phyloP scores from a whole-genome alignment of 1,139 yeast species.

The Meyerozyma elateridarum region DNA sequence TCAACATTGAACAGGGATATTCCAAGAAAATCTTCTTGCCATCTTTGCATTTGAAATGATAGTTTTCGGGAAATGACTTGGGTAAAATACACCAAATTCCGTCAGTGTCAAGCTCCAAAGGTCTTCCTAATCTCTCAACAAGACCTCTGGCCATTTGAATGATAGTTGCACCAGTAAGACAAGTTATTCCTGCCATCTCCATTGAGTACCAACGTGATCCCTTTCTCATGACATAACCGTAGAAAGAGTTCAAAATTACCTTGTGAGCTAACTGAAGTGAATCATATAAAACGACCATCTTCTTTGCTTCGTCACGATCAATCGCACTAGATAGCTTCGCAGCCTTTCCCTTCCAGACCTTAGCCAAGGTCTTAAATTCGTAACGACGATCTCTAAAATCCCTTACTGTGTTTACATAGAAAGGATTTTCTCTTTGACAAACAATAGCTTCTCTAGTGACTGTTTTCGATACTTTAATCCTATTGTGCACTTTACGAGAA shows the following conservation, averaged over 20 bases:
- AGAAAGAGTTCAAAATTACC: conserved; percentile 92
- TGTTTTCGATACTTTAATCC: conserved; percentile 75
- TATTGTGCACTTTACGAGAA: conserved; percentile 79
- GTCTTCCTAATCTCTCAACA: conserved; percentile 94
- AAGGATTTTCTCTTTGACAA: conserved; percentile 97
- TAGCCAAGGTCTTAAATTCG: conserved; percentile 90
- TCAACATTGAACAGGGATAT: conserved; percentile 95
- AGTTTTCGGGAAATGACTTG: conserved; percentile 87
- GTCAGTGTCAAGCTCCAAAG: conserved; percentile 94
- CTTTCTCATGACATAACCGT: conserved; percentile 98
- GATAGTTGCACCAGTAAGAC: conserved; percentile 95
- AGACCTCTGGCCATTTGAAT: conserved; percentile 93
- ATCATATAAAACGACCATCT: conserved; percentile 91
- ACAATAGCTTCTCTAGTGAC: conserved; percentile 90
- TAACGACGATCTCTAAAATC: conserved; percentile 94
- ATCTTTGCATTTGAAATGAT: conserved; percentile 60
- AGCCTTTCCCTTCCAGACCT: conserved; percentile 87
- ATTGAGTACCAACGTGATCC: conserved; percentile 99
- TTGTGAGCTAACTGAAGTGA: conserved; percentile 96
- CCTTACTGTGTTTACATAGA: conserved; percentile 91
- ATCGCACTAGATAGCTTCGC: conserved; percentile 54
- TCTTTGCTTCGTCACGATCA: conserved; percentile 76
- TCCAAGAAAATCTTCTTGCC: conserved; percentile 79
- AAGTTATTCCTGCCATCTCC: conserved; percentile 99
- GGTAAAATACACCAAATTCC: conserved; percentile 99